Conservation (phyloP, 257 asterid species). For the Solanum chilense region DNA sequence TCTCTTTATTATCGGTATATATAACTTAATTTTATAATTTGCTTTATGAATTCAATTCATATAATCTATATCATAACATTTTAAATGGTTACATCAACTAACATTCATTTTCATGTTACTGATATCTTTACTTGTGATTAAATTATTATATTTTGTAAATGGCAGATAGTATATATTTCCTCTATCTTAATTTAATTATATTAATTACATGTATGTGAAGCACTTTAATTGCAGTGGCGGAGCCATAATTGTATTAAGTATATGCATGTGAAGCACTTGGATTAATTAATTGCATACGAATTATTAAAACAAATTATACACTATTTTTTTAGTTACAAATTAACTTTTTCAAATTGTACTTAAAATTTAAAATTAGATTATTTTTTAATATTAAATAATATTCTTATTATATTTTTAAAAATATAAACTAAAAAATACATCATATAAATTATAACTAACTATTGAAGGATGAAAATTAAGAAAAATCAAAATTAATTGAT, state of each 20-base stretch:
- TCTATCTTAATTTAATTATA: not conserved
- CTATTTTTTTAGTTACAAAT: no score
- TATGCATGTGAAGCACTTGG: no score
- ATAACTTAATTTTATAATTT: not conserved
- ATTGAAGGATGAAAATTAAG: not conserved
- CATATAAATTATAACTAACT: not conserved
- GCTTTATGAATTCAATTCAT: not conserved
- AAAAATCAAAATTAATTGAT: not conserved
- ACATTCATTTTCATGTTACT: not conserved
- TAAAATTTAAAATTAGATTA: no score
- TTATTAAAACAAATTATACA: no score
- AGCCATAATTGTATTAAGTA: no score
- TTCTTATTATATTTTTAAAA: not conserved
- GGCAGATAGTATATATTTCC: not conserved
- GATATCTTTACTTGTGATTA: not conserved
- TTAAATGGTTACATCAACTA: not conserved
- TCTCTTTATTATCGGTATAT: not conserved
- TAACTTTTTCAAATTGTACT: no score
- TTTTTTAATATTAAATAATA: no score
- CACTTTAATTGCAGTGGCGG: no score
- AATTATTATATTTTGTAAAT: not conserved
- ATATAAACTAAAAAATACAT: not conserved
- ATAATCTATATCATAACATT: not conserved
- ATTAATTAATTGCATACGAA: no score
- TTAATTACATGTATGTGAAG: no score